Evolutionary conservation across 805 yeast genomes (phyloP).

Genomic region (Candida anglica): DNA sequence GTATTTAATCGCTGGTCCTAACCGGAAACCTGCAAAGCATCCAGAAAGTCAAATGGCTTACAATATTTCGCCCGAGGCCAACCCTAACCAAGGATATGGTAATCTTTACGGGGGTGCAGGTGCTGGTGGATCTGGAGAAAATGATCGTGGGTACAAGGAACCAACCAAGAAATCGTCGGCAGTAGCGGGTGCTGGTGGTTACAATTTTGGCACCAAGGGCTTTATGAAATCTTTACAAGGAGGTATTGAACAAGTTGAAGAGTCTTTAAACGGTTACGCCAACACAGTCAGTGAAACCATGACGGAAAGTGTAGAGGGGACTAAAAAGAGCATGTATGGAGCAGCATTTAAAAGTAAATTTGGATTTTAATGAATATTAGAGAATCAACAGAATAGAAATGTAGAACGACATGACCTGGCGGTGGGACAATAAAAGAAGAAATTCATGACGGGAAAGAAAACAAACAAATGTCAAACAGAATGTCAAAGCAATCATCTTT

Average conservation of each 20-base stretch:
- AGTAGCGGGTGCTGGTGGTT: slow-evolving; percentile 26
- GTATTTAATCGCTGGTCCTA: slow-evolving; percentile 66
- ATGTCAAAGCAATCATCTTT: too few species aligned
- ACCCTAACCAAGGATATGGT: slow-evolving; percentile 32
- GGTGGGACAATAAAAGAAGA: background rate
- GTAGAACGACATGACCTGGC: background rate
- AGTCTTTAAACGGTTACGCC: slow-evolving; percentile 55
- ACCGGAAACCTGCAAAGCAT: slow-evolving; percentile 57
- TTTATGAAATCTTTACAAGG: slow-evolving; percentile 44
- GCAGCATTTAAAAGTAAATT: slow-evolving; percentile 51
- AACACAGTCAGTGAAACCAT: slow-evolving; percentile 49
- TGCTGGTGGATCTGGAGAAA: slow-evolving; percentile 6
- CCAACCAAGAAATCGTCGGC: slow-evolving; percentile 42
- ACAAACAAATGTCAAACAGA: too few species aligned
- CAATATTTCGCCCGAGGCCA: slow-evolving; percentile 43
- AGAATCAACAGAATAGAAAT: background rate
- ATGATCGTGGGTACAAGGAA: slow-evolving; percentile 34
- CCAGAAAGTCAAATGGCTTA: slow-evolving; percentile 55
- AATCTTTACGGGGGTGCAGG: slow-evolving; percentile 11
- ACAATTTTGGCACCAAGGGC: slow-evolving; percentile 41
- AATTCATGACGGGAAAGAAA: background rate
- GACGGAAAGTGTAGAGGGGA: slow-evolving; percentile 47
- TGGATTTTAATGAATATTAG: slow-evolving; percentile 37
- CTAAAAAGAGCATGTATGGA: slow-evolving; percentile 46
- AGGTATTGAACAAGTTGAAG: slow-evolving; percentile 52